Percentiles rank a stretch among this genome's conserved stretches.
These are phyloP conservation scores for Citrus mangshanensis DNA, from an alignment of 345 rosid species.

Conservation along the genomic window DNA sequence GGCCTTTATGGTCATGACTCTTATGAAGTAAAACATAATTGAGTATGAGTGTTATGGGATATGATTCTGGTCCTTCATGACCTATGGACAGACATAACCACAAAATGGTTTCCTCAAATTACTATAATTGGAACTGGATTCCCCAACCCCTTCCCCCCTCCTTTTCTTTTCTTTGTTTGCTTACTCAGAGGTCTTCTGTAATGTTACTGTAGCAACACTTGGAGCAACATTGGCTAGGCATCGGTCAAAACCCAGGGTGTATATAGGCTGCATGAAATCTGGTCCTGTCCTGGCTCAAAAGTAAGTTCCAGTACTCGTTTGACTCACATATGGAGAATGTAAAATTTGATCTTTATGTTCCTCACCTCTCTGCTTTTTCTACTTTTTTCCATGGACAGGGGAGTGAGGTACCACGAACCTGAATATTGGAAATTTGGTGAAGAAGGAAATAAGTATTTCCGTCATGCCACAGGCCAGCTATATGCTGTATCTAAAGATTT, in stretches of 20 bases:
- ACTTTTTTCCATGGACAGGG: constrained; percentile 38
- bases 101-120: background rate
- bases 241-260: constrained; percentile 68
- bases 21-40: background rate
- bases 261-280: constrained; percentile 97
- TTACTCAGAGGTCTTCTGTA: constrained; percentile 4
- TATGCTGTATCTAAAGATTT: constrained; percentile 85
- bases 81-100: background rate
- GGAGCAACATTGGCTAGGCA: constrained; percentile 80
- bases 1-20: background rate
- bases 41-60: background rate
- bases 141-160: too few relatives aligned
- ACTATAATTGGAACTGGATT: background rate
- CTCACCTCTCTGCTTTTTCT: background rate
- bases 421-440: constrained; percentile 98
- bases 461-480: constrained; percentile 98
- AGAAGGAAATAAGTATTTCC: constrained; percentile 93
- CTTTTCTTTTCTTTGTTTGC: background rate
- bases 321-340: background rate
- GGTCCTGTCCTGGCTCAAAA: constrained; percentile 96
- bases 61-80: background rate
- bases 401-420: constrained; percentile 95
- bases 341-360: constrained; percentile 5
- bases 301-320: constrained; percentile 39
- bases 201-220: constrained; percentile 70